Percentiles rank a stretch among this genome's conserved stretches.
Evolutionary conservation across 2,329 filamentous ascomycete species (phyloP).

Genomic region (Albophoma yamanashiensis): DNA sequence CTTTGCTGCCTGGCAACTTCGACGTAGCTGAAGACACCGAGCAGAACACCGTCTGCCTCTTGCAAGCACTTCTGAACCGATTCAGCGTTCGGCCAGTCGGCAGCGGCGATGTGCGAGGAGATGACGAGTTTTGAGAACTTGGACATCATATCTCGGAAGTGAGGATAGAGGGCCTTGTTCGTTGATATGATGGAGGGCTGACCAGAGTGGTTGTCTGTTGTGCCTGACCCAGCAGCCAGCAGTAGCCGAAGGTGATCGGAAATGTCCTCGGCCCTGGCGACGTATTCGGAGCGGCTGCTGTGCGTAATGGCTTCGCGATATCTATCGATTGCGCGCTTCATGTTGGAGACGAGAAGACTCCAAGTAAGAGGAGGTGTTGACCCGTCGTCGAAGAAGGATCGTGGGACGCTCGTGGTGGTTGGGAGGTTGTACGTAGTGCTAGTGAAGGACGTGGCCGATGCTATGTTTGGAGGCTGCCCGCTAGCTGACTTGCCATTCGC

Average conservation of each 20-base stretch:
- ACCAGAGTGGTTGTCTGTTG: slow-evolving; percentile 96
- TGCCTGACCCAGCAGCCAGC: slow-evolving; percentile 90
- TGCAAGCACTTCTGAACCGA: slow-evolving; percentile 91
- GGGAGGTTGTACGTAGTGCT: slow-evolving; percentile 46
- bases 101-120: slow-evolving; percentile 92
- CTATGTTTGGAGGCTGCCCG: slow-evolving; percentile 39
- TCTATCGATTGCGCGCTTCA: slow-evolving; percentile 80
- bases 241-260: slow-evolving; percentile 90
- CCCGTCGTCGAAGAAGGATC: slow-evolving; percentile 87
- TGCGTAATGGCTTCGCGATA: slow-evolving; percentile 85
- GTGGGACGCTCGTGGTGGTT: slow-evolving; percentile 53
- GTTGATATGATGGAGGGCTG: slow-evolving; percentile 99
- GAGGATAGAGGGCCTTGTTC: slow-evolving; percentile 92
- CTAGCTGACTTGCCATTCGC: slow-evolving; percentile 25
- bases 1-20: slow-evolving; percentile 89
- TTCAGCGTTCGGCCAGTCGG: slow-evolving; percentile 90
- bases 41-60: slow-evolving; percentile 91
- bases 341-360: slow-evolving; percentile 83
- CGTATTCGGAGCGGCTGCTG: slow-evolving; percentile 79
- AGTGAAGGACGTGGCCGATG: slow-evolving; percentile 52
- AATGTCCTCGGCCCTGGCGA: slow-evolving; percentile 91
- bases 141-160: slow-evolving; percentile 99
- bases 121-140: slow-evolving; percentile 98
- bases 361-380: slow-evolving; percentile 72
- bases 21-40: slow-evolving; percentile 92